Evolutionary conservation across 2,329 filamentous ascomycete species (phyloP).

Genomic region (Monosporascus sp.): DNA sequence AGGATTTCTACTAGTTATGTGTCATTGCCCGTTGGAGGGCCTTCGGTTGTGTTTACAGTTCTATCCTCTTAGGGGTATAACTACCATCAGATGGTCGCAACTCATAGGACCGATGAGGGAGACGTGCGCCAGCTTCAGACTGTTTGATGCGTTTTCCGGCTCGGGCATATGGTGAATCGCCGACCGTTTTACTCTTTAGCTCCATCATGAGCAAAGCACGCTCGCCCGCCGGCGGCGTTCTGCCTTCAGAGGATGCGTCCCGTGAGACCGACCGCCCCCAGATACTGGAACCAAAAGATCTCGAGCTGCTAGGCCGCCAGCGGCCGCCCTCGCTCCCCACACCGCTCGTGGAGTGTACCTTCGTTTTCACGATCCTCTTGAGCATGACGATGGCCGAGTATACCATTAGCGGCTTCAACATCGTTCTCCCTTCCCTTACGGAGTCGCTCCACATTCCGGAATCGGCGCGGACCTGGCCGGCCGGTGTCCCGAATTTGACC

Average conservation of each 20-base stretch:
- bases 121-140: too few species aligned
- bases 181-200: too few species aligned
- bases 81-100: too few species aligned
- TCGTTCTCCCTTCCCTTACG: slow-evolving; percentile 63
- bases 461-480: slow-evolving; percentile 58
- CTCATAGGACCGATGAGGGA: too few species aligned
- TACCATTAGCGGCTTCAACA: slow-evolving; percentile 71
- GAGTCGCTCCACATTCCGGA: slow-evolving; percentile 58
- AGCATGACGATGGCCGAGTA: slow-evolving; percentile 64
- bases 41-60: neutral
- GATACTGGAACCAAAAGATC: slow-evolving; percentile 20
- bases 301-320: slow-evolving; percentile 55
- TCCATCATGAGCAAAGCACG: too few species aligned
- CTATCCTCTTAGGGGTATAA: too few species aligned
- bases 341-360: slow-evolving; percentile 49
- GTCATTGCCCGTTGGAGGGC: neutral
- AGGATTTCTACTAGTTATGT: neutral
- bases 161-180: too few species aligned
- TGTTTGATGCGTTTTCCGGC: too few species aligned
- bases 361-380: slow-evolving; percentile 53
- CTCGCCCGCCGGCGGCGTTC: too few species aligned
- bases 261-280: slow-evolving; percentile 13
- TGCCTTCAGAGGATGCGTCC: slow-evolving; percentile 2
- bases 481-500: slow-evolving; percentile 53
- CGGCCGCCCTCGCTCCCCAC: slow-evolving; percentile 48